phyloP scores from a whole-genome alignment of 139 green algal genomes.

The Astrephomene gubernaculifera region DNA sequence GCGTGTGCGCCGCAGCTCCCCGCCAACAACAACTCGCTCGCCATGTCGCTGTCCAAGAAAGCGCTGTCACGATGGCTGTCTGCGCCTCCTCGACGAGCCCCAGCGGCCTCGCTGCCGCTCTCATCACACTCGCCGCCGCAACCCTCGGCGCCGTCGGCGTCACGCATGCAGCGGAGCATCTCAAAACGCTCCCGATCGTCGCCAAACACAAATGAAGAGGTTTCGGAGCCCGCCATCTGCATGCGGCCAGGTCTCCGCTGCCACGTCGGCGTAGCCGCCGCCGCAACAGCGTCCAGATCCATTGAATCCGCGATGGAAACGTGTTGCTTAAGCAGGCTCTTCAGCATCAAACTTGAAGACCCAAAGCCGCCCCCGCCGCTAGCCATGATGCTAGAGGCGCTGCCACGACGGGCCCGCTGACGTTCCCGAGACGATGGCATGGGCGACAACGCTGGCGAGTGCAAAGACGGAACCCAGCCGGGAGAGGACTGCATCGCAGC shows the following conservation, averaged over 20 bases:
- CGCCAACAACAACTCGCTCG: too few species aligned
- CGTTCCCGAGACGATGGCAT: background rate
- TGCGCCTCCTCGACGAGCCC: too few species aligned
- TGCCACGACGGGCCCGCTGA: background rate
- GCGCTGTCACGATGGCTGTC: background rate
- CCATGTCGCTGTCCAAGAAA: too few species aligned
- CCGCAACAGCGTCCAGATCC: conserved; percentile 1
- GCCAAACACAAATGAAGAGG: conserved; percentile 27
- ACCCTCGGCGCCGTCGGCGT: background rate
- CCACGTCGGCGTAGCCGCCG: background rate
- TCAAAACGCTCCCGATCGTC: conserved; percentile 24
- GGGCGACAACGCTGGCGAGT: too few species aligned
- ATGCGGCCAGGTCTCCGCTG: conserved; percentile 13
- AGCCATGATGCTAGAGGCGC: too few species aligned
- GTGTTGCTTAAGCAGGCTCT: conserved; percentile 32
- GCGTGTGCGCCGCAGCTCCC: background rate
- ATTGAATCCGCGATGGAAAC: conserved; percentile 23
- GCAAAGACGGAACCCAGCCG: background rate
- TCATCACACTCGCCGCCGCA: too few species aligned
- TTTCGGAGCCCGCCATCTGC: conserved; percentile 28
- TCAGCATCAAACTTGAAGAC: too few species aligned
- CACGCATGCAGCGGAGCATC: background rate
- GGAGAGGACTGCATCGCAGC: background rate
- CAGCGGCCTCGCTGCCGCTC: background rate
- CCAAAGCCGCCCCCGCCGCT: too few species aligned